A percentile compares a stretch with the other conserved stretches of the same genome.
Conservation (phyloP, 1,284 basidiomycete species). For the Chiua sp. region DNA sequence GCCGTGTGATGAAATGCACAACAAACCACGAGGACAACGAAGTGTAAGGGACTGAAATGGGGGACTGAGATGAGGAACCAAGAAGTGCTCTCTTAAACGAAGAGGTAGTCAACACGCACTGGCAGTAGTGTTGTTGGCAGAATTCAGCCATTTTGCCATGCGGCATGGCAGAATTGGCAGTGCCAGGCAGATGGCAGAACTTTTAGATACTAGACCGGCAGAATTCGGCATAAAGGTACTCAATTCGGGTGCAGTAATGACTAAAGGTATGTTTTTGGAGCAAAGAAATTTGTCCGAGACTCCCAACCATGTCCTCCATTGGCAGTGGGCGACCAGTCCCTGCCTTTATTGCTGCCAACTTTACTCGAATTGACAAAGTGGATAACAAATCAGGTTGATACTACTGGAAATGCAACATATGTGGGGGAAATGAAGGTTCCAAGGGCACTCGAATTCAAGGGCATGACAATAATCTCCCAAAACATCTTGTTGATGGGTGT, state of each 20-base stretch:
- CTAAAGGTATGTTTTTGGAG: neutral
- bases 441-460: slow-evolving; percentile 1
- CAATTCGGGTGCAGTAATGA: neutral
- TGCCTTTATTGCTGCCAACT: neutral
- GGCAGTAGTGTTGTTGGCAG: neutral
- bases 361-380: slow-evolving; percentile 2
- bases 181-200: slow-evolving; percentile 11
- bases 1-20: no score
- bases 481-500: neutral
- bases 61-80: no score
- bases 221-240: neutral
- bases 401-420: slow-evolving; percentile 6
- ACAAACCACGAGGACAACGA: no score
- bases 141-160: slow-evolving; percentile 4
- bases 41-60: no score
- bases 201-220: no score
- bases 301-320: no score
- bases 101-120: no score
- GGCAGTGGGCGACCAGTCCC: neutral
- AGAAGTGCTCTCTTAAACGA: no score
- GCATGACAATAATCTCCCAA: neutral
- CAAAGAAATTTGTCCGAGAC: no score
- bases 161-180: slow-evolving; percentile 10
- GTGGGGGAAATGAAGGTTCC: neutral
- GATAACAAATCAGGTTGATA: slow-evolving; percentile 1